Conservation (phyloP, 176 grass and related monocot genomes). For the Ananas comosus region DNA sequence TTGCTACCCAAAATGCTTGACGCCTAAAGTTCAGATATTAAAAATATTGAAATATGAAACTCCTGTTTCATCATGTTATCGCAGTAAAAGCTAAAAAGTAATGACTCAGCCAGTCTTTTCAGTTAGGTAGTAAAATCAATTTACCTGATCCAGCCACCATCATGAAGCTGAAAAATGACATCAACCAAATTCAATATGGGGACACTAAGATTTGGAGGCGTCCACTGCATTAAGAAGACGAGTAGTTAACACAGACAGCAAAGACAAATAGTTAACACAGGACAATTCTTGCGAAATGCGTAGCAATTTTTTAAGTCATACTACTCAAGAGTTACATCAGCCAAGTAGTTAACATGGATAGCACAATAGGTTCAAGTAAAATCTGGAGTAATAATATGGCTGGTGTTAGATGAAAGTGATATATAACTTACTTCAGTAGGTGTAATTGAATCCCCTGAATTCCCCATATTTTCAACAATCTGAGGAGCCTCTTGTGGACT, state of each 20-base stretch:
- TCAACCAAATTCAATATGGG: slow-evolving; percentile 94
- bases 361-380: neutral
- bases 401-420: neutral
- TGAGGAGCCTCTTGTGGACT: slow-evolving; percentile 29
- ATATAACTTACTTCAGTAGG: slow-evolving; percentile 51
- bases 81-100: neutral
- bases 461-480: slow-evolving; percentile 42
- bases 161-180: slow-evolving; percentile 95
- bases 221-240: slow-evolving; percentile 57
- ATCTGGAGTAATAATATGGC: neutral
- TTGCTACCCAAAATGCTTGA: slow-evolving; percentile 98
- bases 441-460: slow-evolving; percentile 30
- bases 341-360: neutral
- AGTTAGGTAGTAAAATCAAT: slow-evolving; percentile 9
- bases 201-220: slow-evolving; percentile 78
- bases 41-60: neutral
- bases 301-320: no score
- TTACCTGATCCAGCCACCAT: slow-evolving; percentile 95
- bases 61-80: neutral
- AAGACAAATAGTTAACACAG: neutral
- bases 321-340: no score
- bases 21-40: slow-evolving; percentile 40
- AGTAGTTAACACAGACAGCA: neutral
- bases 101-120: neutral
- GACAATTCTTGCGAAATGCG: no score